These are phyloP conservation scores for Solanum sejunctum DNA, from an alignment of 257 asterid genomes.

Conservation along the genomic window DNA sequence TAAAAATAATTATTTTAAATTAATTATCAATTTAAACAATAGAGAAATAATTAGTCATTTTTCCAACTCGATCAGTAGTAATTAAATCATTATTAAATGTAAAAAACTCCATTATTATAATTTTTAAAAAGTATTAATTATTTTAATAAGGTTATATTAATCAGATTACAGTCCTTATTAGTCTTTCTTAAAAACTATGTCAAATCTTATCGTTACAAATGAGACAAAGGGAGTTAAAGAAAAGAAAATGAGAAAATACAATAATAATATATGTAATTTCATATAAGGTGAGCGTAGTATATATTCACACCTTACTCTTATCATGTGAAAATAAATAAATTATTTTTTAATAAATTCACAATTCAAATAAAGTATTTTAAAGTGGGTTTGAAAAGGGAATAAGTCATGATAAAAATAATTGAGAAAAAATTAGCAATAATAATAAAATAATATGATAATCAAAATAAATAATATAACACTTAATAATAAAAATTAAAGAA, in stretches of 20 bases:
- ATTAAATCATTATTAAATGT: too few species aligned
- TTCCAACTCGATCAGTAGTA: too few species aligned
- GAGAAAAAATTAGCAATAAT: rapidly evolving
- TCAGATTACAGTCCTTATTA: too few species aligned
- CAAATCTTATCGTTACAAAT: too few species aligned
- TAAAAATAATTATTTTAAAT: too few species aligned
- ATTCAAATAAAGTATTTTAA: not conserved
- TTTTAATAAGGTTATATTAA: too few species aligned
- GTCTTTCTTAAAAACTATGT: too few species aligned
- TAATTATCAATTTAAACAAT: too few species aligned
- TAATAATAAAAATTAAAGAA: not conserved
- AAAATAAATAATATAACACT: not conserved
- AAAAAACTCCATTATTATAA: too few species aligned
- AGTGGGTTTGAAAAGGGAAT: rapidly evolving
- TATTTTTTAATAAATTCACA: not conserved
- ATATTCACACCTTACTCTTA: rapidly evolving
- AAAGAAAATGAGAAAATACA: not conserved
- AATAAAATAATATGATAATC: not conserved
- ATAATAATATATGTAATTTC: not conserved
- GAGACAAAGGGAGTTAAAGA: too few species aligned
- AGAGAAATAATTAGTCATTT: too few species aligned
- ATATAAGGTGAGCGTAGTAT: not conserved
- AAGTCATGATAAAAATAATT: not conserved
- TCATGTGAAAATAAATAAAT: rapidly evolving
- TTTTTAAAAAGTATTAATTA: too few species aligned